Conservation (phyloP, 768 basidiomycete species). For the Leccinum truebloodii region DNA sequence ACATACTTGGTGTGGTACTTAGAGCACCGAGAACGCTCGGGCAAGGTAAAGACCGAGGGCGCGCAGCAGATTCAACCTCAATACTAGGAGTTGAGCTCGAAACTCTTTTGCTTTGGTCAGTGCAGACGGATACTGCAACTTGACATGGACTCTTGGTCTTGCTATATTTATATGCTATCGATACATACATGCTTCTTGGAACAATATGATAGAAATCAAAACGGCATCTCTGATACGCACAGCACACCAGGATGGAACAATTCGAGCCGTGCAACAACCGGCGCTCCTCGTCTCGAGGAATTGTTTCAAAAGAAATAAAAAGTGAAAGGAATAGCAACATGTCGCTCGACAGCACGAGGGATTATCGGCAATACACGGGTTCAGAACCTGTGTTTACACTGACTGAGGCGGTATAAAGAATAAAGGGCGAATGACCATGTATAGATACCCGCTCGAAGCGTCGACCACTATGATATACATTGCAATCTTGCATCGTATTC, state of each 20-base stretch:
- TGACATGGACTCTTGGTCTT: not conserved
- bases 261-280: not conserved
- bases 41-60: not conserved
- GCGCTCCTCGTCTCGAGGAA: not conserved
- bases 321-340: constrained; percentile 6
- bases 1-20: constrained; percentile 60
- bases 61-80: not conserved
- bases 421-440: constrained; percentile 9
- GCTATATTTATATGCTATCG: constrained; percentile 5
- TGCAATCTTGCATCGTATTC: not conserved
- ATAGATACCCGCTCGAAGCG: not conserved
- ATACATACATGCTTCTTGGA: constrained; percentile 14
- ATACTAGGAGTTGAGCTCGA: not conserved
- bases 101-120: not conserved
- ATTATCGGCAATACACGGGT: constrained; percentile 11
- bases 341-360: constrained; percentile 17
- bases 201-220: constrained; percentile 1
- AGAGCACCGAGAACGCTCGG: constrained; percentile 40
- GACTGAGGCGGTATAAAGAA: constrained; percentile 1
- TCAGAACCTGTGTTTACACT: constrained; percentile 11
- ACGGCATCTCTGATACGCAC: constrained; percentile 17
- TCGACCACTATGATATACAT: not conserved
- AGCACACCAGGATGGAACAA: constrained; percentile 15
- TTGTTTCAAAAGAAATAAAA: not conserved
- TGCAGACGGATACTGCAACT: not conserved